A percentile compares a stretch with the other conserved stretches of the same genome.
These are phyloP conservation scores for Auricularia sp. DNA, from an alignment of 768 basidiomycete genomes.

Conservation along the genomic window DNA sequence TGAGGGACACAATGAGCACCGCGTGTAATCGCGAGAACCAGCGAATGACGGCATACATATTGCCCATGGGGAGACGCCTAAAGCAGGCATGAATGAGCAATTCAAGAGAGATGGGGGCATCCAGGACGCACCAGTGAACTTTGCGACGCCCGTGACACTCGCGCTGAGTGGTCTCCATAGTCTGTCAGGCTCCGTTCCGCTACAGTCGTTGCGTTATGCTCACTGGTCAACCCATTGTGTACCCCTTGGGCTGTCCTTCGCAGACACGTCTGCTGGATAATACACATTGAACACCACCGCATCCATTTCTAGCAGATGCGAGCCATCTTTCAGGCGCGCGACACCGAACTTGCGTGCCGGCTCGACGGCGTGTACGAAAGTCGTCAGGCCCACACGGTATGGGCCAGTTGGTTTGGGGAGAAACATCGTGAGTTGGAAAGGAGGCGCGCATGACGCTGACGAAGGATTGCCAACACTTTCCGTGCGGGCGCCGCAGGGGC, in stretches of 20 bases:
- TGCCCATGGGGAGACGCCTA: background rate
- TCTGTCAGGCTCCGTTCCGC: too few relatives aligned
- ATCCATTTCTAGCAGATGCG: background rate
- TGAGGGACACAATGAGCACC: background rate
- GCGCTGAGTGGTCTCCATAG: background rate
- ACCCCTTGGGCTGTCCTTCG: background rate
- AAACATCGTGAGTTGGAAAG: background rate
- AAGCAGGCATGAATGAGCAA: background rate
- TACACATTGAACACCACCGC: background rate
- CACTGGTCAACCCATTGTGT: constrained; percentile 1
- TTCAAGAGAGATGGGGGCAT: background rate
- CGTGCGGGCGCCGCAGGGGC: too few relatives aligned
- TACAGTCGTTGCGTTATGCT: background rate
- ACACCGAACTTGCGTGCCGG: background rate
- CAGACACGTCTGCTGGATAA: background rate
- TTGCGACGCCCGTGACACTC: background rate
- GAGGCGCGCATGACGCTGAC: too few relatives aligned
- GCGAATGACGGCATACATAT: background rate
- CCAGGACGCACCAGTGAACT: background rate
- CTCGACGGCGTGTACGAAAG: background rate
- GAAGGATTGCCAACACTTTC: too few relatives aligned
- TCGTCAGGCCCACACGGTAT: background rate
- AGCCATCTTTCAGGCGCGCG: background rate
- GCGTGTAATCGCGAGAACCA: too few relatives aligned
- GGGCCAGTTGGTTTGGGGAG: background rate